Base-by-base conservation (phyloP, 208 protist species). In the Crithidia brevicula region DNA sequence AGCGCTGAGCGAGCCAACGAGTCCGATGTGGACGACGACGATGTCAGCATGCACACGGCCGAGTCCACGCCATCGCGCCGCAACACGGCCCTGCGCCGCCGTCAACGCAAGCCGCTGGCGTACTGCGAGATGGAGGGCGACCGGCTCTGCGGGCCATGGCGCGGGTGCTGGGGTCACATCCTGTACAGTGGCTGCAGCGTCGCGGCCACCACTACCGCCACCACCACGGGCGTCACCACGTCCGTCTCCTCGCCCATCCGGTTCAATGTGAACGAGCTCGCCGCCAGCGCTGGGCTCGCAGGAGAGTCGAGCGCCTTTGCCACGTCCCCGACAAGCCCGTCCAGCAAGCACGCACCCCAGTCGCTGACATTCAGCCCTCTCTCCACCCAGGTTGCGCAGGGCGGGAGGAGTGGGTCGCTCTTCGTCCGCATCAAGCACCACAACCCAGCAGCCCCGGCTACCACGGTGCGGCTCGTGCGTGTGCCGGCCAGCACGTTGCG, bases 81-180 rank as follows among this genome's bases (percentile, higher is more conserved):
- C 42, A 47, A 30, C 56, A 23, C 51, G 7, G 45, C 47, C 20
- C 1, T 10, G n/a, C 62, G 62, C 28, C 62, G 61, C 25, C 61
- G 38, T 15, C 36, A 36, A n/a, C 49, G 62, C 25, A 58, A 51
- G 62, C 38, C 49, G 28, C 25, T 68, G 8, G 8, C 8, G 20
- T 46, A 67, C 38, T 31, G 45, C 50, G 52, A 63, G 11, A 57
- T 47, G 30, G 61, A 49, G 38, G 23, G 53, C 68, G 59, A 56
- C 20, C 33, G 70, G 33, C 51, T 56, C 16, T 23, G 31, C 16
- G 80, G 71, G 20, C 74, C 74, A 50, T 81, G 70, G 62, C 43
- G 45, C 22, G 69, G 67, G 47, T 78, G 69, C 63, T 78, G 70
- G 71, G 74, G 69, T 1, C 80, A 81, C 46, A 38, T 81, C 11